Conservation (phyloP, 306 rosid genomes). For the Lathyrus oleraceus region DNA sequence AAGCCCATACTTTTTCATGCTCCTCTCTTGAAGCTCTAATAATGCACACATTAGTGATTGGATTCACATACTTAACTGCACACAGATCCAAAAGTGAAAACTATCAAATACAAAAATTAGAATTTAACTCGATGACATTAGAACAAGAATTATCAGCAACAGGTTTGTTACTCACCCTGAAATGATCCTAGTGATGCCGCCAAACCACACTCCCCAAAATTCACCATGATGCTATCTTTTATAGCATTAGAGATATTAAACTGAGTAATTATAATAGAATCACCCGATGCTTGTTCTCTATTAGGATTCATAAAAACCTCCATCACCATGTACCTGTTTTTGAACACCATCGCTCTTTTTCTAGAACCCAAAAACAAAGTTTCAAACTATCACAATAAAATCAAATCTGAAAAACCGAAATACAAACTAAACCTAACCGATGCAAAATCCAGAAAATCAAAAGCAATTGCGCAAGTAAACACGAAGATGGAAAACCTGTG, state of each 20-base stretch:
- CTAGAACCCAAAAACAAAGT: background rate
- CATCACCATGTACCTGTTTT: constrained; percentile 72
- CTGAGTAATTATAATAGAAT: constrained; percentile 66
- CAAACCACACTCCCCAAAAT: constrained; percentile 90
- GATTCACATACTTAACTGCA: constrained; percentile 78
- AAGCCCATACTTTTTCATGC: constrained; percentile 71
- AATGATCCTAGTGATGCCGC: constrained; percentile 74
- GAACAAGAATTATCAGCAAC: background rate
- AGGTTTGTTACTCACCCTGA: too few relatives aligned
- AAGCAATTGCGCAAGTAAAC: too few relatives aligned
- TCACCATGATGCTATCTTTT: constrained; percentile 67
- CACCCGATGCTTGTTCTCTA: constrained; percentile 46
- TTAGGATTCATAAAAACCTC: constrained; percentile 83
- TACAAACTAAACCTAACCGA: too few relatives aligned
- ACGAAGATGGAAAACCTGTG: too few relatives aligned
- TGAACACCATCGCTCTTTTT: constrained; percentile 70
- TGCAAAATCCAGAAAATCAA: too few relatives aligned
- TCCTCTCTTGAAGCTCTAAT: constrained; percentile 74
- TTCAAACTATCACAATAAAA: background rate
- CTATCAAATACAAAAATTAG: background rate
- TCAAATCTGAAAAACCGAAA: too few relatives aligned
- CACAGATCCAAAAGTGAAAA: background rate
- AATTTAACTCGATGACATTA: background rate
- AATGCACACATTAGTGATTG: constrained; percentile 73
- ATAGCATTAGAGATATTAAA: constrained; percentile 67